Percentiles rank a stretch among this genome's conserved stretches.
Conservation (phyloP, 2,329 filamentous ascomycete species). For the Fusarium cyanostomum region DNA sequence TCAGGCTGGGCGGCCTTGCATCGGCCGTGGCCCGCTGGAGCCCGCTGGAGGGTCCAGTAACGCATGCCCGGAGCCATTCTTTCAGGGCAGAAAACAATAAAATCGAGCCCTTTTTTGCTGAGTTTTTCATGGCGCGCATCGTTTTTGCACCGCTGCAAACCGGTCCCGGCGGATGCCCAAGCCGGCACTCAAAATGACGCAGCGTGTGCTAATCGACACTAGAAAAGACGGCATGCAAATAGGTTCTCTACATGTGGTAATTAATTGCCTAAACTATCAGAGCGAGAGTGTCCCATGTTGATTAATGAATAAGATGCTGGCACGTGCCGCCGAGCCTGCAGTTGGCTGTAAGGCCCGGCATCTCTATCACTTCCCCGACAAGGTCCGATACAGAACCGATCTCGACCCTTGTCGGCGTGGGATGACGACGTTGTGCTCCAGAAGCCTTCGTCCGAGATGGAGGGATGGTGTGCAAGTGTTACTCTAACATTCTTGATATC, state of each 20-base stretch:
- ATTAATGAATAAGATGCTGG: background rate
- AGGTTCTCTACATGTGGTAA: conserved; percentile 17
- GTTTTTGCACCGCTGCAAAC: conserved; percentile 35
- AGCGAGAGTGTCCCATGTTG: background rate
- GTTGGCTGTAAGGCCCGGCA: conserved; percentile 20
- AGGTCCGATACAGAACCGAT: conserved; percentile 26
- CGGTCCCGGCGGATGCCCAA: conserved; percentile 21
- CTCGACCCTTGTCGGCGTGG: conserved; percentile 28
- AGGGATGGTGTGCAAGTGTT: background rate
- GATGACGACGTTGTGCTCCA: conserved; percentile 31
- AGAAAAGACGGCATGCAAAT: conserved; percentile 27
- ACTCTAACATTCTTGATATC: background rate
- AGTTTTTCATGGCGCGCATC: background rate
- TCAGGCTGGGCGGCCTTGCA: conserved; percentile 21
- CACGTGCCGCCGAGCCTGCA: conserved; percentile 5
- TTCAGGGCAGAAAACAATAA: conserved; percentile 2
- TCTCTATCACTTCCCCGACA: conserved; percentile 21
- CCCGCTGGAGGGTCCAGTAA: conserved; percentile 10
- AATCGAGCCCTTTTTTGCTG: conserved; percentile 5
- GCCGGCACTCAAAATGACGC: conserved; percentile 37
- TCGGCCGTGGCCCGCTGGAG: conserved; percentile 16
- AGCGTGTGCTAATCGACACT: conserved; percentile 33
- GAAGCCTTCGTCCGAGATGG: conserved; percentile 16
- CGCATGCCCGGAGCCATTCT: background rate
- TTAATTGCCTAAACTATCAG: no score